These are phyloP conservation scores for Epichloe uncinata DNA, from an alignment of 2,329 filamentous ascomycete species.

Conservation along the genomic window DNA sequence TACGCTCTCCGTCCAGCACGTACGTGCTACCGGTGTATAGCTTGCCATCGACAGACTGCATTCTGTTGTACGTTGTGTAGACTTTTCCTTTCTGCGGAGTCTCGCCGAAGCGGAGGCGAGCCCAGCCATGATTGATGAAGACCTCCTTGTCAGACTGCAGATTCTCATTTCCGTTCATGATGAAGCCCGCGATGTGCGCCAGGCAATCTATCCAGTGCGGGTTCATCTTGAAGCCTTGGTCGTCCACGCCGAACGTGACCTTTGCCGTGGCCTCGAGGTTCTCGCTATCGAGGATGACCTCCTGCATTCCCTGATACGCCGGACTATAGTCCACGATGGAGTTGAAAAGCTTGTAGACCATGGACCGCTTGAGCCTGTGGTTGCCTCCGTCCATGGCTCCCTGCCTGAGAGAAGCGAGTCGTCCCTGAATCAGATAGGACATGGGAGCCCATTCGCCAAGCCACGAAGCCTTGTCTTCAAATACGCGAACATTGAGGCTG, in stretches of 20 bases:
- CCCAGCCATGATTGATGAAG: constrained; percentile 49
- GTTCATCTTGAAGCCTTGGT: constrained; percentile 16
- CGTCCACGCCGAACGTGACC: constrained; percentile 34
- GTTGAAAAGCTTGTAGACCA: constrained; percentile 51
- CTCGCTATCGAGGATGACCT: constrained; percentile 29
- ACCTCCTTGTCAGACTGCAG: constrained; percentile 16
- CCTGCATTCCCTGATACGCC: constrained; percentile 43
- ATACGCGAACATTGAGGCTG: too few relatives aligned
- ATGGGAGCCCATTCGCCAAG: too few relatives aligned
- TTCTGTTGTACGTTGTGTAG: constrained; percentile 43
- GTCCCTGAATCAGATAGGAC: too few relatives aligned
- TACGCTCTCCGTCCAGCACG: constrained; percentile 37
- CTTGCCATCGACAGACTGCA: constrained; percentile 36
- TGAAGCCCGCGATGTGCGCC: constrained; percentile 47
- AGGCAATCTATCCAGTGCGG: constrained; percentile 44
- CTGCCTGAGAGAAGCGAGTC: constrained; percentile 20
- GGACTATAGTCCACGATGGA: constrained; percentile 41
- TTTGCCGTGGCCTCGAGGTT: constrained; percentile 22
- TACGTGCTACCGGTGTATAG: constrained; percentile 39
- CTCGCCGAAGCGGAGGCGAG: constrained; percentile 16
- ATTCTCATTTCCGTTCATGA: constrained; percentile 30
- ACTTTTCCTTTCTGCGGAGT: background rate
- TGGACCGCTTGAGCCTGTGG: background rate
- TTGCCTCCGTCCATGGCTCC: constrained; percentile 21
- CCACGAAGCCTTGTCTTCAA: too few relatives aligned